phyloP scores from a whole-genome alignment of 371 early-diverging fungal genomes.

The Mucor ambiguus region DNA sequence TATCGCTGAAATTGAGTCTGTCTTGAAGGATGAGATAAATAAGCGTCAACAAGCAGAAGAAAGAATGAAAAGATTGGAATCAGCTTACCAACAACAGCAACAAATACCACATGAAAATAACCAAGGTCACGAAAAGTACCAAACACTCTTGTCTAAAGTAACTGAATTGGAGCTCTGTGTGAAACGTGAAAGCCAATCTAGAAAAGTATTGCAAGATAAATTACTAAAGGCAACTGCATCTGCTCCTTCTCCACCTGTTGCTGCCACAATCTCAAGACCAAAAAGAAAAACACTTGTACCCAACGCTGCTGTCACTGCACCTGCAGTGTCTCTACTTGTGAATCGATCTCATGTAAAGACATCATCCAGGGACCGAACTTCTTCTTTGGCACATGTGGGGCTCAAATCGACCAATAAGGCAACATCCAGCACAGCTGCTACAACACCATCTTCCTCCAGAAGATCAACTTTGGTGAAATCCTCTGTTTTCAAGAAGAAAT shows the following conservation, averaged over 20 bases:
- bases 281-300: conserved; percentile 8
- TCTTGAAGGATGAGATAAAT: conserved; percentile 29
- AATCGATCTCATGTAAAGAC: not conserved
- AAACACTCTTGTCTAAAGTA: conserved; percentile 13
- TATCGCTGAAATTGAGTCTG: conserved; percentile 23
- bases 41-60: conserved; percentile 24
- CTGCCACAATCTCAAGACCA: not conserved
- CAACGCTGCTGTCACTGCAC: not conserved
- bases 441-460: not conserved
- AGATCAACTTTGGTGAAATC: not conserved
- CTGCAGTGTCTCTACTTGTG: not conserved
- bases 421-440: not conserved
- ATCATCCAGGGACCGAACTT: not conserved
- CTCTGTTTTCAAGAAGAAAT: not conserved
- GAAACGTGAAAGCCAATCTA: conserved; percentile 11
- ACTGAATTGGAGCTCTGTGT: conserved; percentile 16
- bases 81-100: conserved; percentile 2
- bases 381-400: conserved; percentile 1
- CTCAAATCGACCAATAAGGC: conserved; percentile 1
- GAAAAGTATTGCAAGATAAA: conserved; percentile 2
- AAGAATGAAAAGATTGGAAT: conserved; percentile 15
- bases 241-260: not conserved
- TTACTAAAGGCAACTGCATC: not conserved
- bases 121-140: conserved; percentile 6
- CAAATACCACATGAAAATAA: not conserved